Evolutionary conservation across 2,329 filamentous ascomycete genomes (phyloP).

Genomic region (Aphanoascus verrucosus): DNA sequence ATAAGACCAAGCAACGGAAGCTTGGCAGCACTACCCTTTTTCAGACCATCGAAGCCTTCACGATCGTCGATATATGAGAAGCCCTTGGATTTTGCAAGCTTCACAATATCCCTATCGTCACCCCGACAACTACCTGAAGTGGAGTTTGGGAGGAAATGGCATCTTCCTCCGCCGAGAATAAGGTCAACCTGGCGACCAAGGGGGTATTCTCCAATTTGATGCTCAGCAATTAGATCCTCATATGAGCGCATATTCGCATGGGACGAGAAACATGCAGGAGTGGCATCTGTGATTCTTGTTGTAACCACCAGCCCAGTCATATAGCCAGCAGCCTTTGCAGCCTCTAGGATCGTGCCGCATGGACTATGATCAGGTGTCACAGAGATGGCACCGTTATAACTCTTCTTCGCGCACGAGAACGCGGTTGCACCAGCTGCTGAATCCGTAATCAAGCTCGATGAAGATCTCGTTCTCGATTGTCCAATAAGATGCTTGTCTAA

Average conservation of each 20-base stretch:
- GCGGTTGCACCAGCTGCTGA: conserved; percentile 95
- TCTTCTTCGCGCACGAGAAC: conserved; percentile 86
- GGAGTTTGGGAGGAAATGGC: conserved; percentile 80
- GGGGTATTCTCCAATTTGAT: conserved; percentile 80
- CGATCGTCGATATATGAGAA: conserved; percentile 70
- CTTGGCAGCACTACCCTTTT: conserved; percentile 54
- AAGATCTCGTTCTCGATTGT: conserved; percentile 74
- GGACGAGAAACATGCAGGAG: conserved; percentile 85
- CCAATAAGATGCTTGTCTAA: conserved; percentile 87
- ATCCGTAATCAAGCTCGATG: conserved; percentile 79
- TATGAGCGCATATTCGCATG: conserved; percentile 71
- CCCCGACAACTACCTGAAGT: conserved; percentile 69
- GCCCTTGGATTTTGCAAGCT: conserved; percentile 62
- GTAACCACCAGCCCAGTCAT: conserved; percentile 90
- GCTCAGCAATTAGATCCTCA: conserved; percentile 83
- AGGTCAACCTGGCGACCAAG: conserved; percentile 81
- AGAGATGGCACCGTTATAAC: conserved; percentile 92
- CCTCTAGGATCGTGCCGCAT: conserved; percentile 87
- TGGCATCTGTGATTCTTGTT: conserved; percentile 89
- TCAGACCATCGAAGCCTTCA: conserved; percentile 62
- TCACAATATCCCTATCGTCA: conserved; percentile 66
- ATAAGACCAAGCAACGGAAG: conserved; percentile 81
- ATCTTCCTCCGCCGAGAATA: conserved; percentile 84
- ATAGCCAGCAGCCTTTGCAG: conserved; percentile 83
- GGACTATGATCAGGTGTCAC: conserved; percentile 74